Percentiles rank a stretch among this genome's conserved stretches.
These are phyloP conservation scores for Sonneratia caseolaris DNA, from an alignment of 345 rosid genomes.

Conservation along the genomic window DNA sequence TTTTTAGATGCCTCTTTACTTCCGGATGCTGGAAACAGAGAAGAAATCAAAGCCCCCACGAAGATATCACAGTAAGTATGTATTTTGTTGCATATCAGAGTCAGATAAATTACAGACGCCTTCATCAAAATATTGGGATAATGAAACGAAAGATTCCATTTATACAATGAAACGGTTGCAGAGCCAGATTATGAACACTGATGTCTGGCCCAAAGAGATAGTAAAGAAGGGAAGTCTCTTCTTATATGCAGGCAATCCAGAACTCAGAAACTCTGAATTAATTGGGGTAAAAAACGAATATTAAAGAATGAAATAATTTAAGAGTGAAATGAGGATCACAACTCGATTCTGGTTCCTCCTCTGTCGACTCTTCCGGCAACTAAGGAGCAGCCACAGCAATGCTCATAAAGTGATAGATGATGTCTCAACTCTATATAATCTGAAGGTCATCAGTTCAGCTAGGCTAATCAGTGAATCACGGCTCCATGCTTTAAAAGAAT, in stretches of 20 bases:
- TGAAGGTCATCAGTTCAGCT: not conserved
- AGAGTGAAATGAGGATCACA: not conserved
- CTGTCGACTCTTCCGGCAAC: not conserved
- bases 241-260: not conserved
- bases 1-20: too few species aligned
- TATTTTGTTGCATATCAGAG: not conserved
- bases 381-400: not conserved
- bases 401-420: not conserved
- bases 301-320: not conserved
- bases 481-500: constrained; percentile 6
- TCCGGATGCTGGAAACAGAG: not conserved
- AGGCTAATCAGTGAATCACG: not conserved
- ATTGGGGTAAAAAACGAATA: not conserved
- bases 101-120: too few species aligned
- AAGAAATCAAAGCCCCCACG: not conserved
- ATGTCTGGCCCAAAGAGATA: not conserved
- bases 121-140: not conserved
- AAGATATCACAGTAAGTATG: not conserved
- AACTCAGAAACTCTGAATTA: not conserved
- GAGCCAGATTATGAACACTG: not conserved
- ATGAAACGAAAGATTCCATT: not conserved
- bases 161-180: not conserved
- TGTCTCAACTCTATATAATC: not conserved
- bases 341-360: not conserved
- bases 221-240: not conserved